These are phyloP conservation scores for Pseudozyma flocculosa DNA, from an alignment of 1,284 basidiomycete species.

Conservation along the genomic window DNA sequence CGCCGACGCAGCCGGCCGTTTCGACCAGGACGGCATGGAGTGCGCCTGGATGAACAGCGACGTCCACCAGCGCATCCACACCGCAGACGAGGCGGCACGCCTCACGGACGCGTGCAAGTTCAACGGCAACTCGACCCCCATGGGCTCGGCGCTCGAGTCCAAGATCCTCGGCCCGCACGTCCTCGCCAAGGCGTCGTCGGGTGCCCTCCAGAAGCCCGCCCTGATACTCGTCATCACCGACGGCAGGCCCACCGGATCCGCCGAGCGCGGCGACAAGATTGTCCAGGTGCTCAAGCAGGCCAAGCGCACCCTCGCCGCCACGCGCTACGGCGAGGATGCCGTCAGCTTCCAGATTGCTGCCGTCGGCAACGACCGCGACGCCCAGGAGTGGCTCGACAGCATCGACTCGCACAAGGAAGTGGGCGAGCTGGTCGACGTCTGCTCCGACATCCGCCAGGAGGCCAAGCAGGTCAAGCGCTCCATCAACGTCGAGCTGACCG, in stretches of 20 bases:
- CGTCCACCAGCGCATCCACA: conserved; percentile 24
- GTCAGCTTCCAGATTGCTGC: conserved; percentile 43
- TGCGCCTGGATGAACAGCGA: conserved; percentile 42
- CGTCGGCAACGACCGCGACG: conserved; percentile 48
- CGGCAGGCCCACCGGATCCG: conserved; percentile 38
- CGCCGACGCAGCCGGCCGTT: conserved; percentile 41
- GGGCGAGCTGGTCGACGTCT: conserved; percentile 46
- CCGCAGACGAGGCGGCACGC: conserved; percentile 28
- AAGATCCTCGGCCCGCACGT: conserved; percentile 39
- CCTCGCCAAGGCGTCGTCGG: conserved; percentile 13
- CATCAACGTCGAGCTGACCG: conserved; percentile 42
- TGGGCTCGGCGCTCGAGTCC: conserved; percentile 33
- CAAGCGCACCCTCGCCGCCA: conserved; percentile 16
- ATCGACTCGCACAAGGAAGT: conserved; percentile 43
- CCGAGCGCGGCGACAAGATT: conserved; percentile 35
- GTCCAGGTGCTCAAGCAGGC: conserved; percentile 34
- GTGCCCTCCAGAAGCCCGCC: conserved; percentile 31
- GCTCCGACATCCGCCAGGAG: conserved; percentile 41
- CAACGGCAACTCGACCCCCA: conserved; percentile 37
- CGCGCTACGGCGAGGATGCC: conserved; percentile 42
- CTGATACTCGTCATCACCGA: conserved; percentile 44
- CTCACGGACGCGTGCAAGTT: conserved; percentile 28
- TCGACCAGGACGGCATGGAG: conserved; percentile 48
- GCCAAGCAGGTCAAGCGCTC: conserved; percentile 28
- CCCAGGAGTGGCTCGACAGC: conserved; percentile 48